Base-by-base conservation (phyloP, 768 basidiomycete species). In the Russula lepida region DNA sequence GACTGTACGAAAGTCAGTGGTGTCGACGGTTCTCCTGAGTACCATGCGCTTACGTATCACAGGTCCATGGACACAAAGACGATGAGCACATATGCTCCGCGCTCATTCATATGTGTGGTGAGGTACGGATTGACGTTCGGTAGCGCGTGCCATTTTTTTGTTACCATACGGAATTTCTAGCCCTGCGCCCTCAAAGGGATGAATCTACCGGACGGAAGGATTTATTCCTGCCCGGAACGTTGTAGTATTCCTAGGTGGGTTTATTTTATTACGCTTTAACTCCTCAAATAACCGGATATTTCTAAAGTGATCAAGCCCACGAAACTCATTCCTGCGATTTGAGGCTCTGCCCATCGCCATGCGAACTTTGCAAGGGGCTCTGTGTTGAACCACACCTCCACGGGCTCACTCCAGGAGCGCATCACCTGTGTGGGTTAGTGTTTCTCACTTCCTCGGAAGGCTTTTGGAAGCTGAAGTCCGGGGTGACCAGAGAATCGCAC, bases 391-490 rank as follows among this genome's bases (percentile, higher is more conserved):
- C 66, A 19, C 84, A 85, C 71, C 71, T 85, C 46, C 84, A 85
- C 56, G 81, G 76, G 3, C 71, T 83, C 5, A 67, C 75, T 21
- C 58, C 62, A 1, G 67, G 60, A 9, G 71, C 74, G 0, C 63
- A 77, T 30, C 84, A 85, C 72, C 74, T 85, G 35, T 85, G 84
- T 72, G 82, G 83, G 84, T 83, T 25, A 41, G 72, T 72, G 71
- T 72, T 43, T 30, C 53, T 47, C 2, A n/a, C 30, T 33, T 25
- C 25, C 48, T 3, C 27, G n/a, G n/a, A 12, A 12, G 15, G 12
- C 15, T n/a, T 4, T n/a, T 53, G 48, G 35, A 32, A 13, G 11
- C 23, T 50, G 27, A 43, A 13, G 1, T n/a, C 27, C 1, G 2
- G 9, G 27, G 39, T 27, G 21, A 48, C 43, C 11, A 85, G 84